phyloP scores from a whole-genome alignment of 2,329 filamentous ascomycete genomes.

The Trichothecium roseum region DNA sequence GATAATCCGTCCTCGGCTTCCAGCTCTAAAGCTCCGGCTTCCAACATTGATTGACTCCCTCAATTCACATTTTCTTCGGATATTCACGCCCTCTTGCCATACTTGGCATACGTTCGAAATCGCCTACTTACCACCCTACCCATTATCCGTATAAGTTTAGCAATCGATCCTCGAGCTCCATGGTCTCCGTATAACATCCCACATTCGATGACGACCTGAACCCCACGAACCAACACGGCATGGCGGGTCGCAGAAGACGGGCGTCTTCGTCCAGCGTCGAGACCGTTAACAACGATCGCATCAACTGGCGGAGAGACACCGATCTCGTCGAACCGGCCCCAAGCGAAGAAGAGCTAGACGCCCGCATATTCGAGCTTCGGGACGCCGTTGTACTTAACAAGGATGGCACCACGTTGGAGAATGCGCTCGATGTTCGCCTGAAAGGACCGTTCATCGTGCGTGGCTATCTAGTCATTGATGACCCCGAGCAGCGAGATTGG shows the following conservation, averaged over 20 bases:
- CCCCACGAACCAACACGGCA: constrained; percentile 12
- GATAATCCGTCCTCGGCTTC: no score
- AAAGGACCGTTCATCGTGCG: constrained; percentile 51
- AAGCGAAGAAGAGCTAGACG: constrained; percentile 27
- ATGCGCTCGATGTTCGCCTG: constrained; percentile 48
- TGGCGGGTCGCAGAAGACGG: constrained; percentile 28
- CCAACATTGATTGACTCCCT: no score
- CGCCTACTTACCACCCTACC: no score
- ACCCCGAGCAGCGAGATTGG: constrained; percentile 22
- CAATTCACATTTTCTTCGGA: no score
- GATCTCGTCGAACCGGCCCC: constrained; percentile 3
- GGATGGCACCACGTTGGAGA: constrained; percentile 44
- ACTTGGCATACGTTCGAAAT: no score
- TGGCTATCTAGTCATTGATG: constrained; percentile 45
- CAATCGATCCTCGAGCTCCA: no score
- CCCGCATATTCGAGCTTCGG: constrained; percentile 50
- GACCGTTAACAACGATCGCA: constrained; percentile 26
- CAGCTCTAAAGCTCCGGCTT: no score
- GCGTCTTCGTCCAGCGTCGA: constrained; percentile 34
- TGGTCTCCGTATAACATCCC: no score
- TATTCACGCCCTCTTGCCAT: no score
- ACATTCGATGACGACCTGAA: no score
- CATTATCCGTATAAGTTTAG: no score
- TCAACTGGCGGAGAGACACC: constrained; percentile 22
- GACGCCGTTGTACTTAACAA: constrained; percentile 49